These are phyloP conservation scores for Mortierella sp. DNA, from an alignment of 371 early-diverging fungal genomes.

Conservation along the genomic window DNA sequence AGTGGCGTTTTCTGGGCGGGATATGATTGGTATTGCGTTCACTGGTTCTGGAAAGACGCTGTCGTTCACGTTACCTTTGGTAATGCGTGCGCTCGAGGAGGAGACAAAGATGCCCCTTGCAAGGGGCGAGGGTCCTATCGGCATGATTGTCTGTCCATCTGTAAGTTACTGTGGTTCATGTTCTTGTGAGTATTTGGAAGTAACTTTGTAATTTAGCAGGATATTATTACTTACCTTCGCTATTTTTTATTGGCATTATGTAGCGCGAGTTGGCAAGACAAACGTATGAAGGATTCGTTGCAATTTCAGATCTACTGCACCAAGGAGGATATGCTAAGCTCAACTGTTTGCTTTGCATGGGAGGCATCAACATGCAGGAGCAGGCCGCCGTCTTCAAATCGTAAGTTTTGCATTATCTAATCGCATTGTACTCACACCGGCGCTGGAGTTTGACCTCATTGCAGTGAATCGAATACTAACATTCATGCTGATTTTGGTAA, in stretches of 20 bases:
- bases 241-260: conserved; percentile 14
- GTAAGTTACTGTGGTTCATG: conserved; percentile 58
- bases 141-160: conserved; percentile 91
- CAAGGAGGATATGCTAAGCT: conserved; percentile 80
- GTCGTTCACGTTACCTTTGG: conserved; percentile 93
- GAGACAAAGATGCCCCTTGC: conserved; percentile 83
- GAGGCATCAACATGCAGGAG: conserved; percentile 94
- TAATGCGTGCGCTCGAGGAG: conserved; percentile 84
- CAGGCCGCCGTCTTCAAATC: conserved; percentile 78
- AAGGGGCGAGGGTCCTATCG: conserved; percentile 93
- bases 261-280: conserved; percentile 90
- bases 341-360: conserved; percentile 89
- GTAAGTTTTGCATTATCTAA: conserved; percentile 47
- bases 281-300: conserved; percentile 81
- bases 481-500: conserved; percentile 24
- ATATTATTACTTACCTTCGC: not conserved
- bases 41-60: conserved; percentile 99
- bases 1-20: conserved; percentile 83
- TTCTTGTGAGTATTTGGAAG: not conserved
- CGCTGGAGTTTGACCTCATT: not conserved
- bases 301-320: conserved; percentile 74
- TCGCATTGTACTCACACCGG: not conserved
- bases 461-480: not conserved
- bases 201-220: not conserved
- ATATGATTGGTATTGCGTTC: conserved; percentile 97